Conservation (phyloP, 2,329 filamentous ascomycete species). For the Nothophaeocryptopus gaeumannii region DNA sequence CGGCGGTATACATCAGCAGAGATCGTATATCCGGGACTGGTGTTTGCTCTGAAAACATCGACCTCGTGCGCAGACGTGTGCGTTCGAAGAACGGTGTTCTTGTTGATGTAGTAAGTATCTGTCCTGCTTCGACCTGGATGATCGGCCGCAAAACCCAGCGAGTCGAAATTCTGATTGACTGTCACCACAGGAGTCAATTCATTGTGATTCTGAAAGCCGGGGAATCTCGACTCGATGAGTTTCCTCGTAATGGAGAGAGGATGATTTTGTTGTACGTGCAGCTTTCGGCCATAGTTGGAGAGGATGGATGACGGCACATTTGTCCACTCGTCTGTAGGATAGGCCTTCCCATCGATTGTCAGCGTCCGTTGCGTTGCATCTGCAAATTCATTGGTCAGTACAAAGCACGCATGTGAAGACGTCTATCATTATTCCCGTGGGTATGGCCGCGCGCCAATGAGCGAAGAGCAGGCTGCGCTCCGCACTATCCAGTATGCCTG, state of each 20-base stretch:
- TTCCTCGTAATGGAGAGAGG: conserved; percentile 86
- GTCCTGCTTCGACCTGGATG: conserved; percentile 83
- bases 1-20: conserved; percentile 92
- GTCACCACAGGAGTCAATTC: conserved; percentile 79
- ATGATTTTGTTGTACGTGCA: conserved; percentile 91
- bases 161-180: conserved; percentile 88
- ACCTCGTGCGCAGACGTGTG: conserved; percentile 94
- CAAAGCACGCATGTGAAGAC: conserved; percentile 4
- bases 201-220: conserved; percentile 73
- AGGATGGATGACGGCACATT: conserved; percentile 78
- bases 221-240: conserved; percentile 88
- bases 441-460: not conserved
- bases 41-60: conserved; percentile 70
- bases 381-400: not conserved
- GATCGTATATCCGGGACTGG: conserved; percentile 79
- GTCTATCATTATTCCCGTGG: conserved; percentile 6
- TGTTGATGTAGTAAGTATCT: conserved; percentile 95
- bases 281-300: conserved; percentile 66
- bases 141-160: conserved; percentile 83
- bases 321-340: conserved; percentile 74
- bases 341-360: conserved; percentile 61
- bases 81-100: conserved; percentile 77
- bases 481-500: conserved; percentile 5
- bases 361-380: conserved; percentile 36
- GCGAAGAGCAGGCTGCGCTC: not conserved